These are phyloP conservation scores for Termitomyces sp. DNA, from an alignment of 768 basidiomycete genomes.

Conservation along the genomic window DNA sequence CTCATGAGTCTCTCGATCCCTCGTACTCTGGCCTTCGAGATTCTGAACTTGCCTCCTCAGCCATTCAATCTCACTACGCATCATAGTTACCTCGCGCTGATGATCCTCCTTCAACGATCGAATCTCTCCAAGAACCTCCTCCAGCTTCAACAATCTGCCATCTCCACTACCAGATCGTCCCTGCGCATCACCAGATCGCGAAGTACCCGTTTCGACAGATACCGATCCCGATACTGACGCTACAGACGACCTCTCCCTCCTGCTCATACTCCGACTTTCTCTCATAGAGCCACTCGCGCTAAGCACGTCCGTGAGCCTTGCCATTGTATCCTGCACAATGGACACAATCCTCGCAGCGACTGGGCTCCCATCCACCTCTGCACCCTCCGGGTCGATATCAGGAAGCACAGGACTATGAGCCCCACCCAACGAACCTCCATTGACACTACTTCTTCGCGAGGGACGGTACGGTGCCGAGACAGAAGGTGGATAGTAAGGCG, in stretches of 20 bases:
- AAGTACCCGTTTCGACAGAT: neutral
- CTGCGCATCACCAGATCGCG: neutral
- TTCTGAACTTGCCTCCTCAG: slow-evolving; percentile 6
- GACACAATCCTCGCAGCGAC: slow-evolving; percentile 8
- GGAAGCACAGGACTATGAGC: neutral
- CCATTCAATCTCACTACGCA: slow-evolving; percentile 9
- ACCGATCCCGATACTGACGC: neutral
- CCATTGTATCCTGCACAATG: slow-evolving; percentile 8
- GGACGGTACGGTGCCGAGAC: neutral
- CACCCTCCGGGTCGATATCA: slow-evolving; percentile 3
- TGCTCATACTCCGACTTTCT: neutral
- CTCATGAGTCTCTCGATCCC: neutral
- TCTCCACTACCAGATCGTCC: too few species aligned
- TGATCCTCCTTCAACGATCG: neutral
- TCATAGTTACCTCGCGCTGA: neutral
- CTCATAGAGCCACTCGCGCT: neutral
- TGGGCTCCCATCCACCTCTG: neutral
- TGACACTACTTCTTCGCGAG: neutral
- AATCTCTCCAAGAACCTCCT: slow-evolving; percentile 1
- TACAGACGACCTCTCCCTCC: neutral
- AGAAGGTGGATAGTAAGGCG: neutral
- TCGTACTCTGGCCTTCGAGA: neutral
- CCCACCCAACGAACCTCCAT: neutral
- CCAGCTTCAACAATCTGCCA: neutral
- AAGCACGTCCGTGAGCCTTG: slow-evolving; percentile 4